phyloP scores from a whole-genome alignment of 2,329 filamentous ascomycete species.

The Aspergillus puulaauensis region DNA sequence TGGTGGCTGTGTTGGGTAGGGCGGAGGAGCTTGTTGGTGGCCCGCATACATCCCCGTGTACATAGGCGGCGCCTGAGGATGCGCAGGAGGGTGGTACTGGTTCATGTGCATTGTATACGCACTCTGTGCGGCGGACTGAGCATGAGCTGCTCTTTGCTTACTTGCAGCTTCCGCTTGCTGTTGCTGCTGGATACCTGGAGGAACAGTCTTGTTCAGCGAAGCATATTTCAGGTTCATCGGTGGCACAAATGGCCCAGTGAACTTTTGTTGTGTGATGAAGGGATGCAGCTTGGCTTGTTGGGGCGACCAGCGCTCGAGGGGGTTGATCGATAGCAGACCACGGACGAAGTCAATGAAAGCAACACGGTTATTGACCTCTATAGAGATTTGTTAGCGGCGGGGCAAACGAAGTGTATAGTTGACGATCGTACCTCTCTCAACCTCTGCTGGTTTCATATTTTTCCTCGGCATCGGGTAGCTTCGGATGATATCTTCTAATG shows the following conservation, averaged over 20 bases:
- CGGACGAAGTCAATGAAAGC: constrained; percentile 98
- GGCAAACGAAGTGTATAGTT: not conserved
- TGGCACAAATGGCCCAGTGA: constrained; percentile 90
- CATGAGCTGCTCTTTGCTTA: constrained; percentile 79
- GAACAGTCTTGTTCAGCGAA: constrained; percentile 79
- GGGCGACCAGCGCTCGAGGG: constrained; percentile 93
- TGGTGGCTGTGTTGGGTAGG: constrained; percentile 72
- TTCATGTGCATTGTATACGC: constrained; percentile 67
- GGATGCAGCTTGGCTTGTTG: constrained; percentile 96
- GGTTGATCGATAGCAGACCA: constrained; percentile 89
- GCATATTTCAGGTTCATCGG: constrained; percentile 94
- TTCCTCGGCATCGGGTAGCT: constrained; percentile 98
- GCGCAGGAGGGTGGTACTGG: constrained; percentile 51
- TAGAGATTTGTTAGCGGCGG: constrained; percentile 21
- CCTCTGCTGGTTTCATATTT: constrained; percentile 97
- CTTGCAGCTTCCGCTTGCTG: constrained; percentile 91
- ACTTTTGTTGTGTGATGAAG: constrained; percentile 98
- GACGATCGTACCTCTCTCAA: constrained; percentile 78
- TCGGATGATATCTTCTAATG: constrained; percentile 93
- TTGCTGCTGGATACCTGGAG: constrained; percentile 91
- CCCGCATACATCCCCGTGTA: constrained; percentile 77
- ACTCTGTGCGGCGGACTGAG: constrained; percentile 65
- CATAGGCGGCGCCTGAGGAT: constrained; percentile 58
- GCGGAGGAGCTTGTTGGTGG: constrained; percentile 69
- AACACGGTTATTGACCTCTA: constrained; percentile 97